Percentiles rank a stretch among this genome's conserved stretches.
Conservation (phyloP, 2,329 filamentous ascomycete genomes). For the Epichloe gansuensis region DNA sequence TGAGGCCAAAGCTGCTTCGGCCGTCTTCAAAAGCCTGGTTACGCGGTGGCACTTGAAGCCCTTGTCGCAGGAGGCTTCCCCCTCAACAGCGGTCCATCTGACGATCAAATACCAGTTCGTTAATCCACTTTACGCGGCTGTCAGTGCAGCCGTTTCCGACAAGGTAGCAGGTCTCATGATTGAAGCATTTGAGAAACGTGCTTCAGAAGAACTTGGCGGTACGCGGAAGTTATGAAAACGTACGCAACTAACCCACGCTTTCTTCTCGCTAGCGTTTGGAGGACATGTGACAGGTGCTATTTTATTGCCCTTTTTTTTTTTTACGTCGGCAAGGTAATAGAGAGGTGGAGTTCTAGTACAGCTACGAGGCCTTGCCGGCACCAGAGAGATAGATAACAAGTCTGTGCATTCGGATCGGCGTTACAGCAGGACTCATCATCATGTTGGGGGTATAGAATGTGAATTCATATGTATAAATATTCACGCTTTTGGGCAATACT, state of each 20-base stretch:
- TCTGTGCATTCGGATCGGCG: background rate
- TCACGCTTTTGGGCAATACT: background rate
- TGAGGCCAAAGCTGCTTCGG: slow-evolving; percentile 26
- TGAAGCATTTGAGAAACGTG: slow-evolving; percentile 79
- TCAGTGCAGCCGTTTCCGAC: slow-evolving; percentile 71
- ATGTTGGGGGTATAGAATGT: background rate
- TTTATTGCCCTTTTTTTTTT: no score
- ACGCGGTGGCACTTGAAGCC: slow-evolving; percentile 57
- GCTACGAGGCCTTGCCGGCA: no score
- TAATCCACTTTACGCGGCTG: slow-evolving; percentile 75
- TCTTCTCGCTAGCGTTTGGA: no score
- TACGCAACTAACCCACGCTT: no score
- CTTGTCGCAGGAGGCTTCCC: slow-evolving; percentile 16
- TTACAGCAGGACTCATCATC: background rate
- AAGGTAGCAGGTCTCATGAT: slow-evolving; percentile 84
- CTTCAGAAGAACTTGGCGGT: slow-evolving; percentile 33
- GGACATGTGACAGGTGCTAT: no score
- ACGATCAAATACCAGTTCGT: slow-evolving; percentile 72
- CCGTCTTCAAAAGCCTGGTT: slow-evolving; percentile 54
- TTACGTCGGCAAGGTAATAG: no score
- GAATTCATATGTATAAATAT: background rate
- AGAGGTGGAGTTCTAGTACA: no score
- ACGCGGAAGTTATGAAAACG: background rate
- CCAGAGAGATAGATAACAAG: background rate
- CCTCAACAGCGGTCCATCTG: slow-evolving; percentile 58